phyloP scores from a whole-genome alignment of 495 filamentous ascomycete genomes.

The Aspergillus ellipticus region DNA sequence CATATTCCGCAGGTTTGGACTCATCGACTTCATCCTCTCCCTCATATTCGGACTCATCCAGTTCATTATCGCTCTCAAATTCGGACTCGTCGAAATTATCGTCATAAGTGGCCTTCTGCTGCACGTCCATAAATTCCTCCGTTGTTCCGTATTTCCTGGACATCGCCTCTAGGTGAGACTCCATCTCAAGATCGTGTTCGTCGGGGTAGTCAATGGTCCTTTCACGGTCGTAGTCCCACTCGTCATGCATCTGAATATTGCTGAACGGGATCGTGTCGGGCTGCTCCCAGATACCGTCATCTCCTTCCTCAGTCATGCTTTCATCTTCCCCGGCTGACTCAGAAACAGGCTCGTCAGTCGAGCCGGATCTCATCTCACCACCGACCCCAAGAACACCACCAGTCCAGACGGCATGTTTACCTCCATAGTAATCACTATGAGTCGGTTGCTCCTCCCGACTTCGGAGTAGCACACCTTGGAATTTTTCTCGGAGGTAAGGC shows the following conservation, averaged over 20 bases:
- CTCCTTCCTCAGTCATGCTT: slow-evolving; percentile 1
- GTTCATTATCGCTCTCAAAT: neutral
- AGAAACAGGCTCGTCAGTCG: neutral
- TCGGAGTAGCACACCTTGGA: slow-evolving; percentile 38
- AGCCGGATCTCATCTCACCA: slow-evolving; percentile 12
- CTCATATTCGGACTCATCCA: neutral
- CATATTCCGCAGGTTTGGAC: slow-evolving; percentile 1
- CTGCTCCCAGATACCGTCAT: neutral
- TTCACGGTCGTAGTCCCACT: neutral
- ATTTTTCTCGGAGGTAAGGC: slow-evolving; percentile 44
- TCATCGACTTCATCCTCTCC: neutral
- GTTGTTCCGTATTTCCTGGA: slow-evolving; percentile 2
- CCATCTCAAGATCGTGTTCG: slow-evolving; percentile 25
- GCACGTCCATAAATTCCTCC: slow-evolving; percentile 18
- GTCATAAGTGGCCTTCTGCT: neutral
- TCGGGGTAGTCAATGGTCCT: slow-evolving; percentile 19
- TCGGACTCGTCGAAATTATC: neutral
- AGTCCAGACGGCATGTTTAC: slow-evolving; percentile 28
- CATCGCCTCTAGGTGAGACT: slow-evolving; percentile 13
- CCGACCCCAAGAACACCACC: slow-evolving; percentile 28
- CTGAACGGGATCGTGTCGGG: neutral
- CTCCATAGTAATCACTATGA: neutral
- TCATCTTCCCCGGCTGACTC: neutral
- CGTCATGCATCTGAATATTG: neutral
- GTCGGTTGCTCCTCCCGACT: slow-evolving; percentile 16